Evolutionary conservation across 129 eudicot species (phyloP).

Genomic region (Cynara cardunculus): DNA sequence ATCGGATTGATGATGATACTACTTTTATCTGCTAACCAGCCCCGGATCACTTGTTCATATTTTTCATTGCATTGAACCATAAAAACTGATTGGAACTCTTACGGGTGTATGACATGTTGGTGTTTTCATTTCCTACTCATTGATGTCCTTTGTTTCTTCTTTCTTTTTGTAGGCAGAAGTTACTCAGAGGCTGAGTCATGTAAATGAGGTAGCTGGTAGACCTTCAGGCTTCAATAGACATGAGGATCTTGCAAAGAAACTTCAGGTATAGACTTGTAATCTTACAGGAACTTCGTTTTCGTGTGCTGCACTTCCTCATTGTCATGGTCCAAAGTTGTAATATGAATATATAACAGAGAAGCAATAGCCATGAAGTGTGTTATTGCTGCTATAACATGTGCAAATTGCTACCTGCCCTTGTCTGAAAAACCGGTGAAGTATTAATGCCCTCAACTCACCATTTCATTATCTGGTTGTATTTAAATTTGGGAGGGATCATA

Average conservation of each 20-base stretch:
- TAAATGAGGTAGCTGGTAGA: conserved; percentile 50
- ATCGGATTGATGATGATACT: neutral
- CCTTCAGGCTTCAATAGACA: conserved; percentile 58
- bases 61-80: neutral
- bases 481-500: too few species aligned
- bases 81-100: neutral
- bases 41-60: neutral
- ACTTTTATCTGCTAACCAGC: neutral
- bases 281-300: neutral
- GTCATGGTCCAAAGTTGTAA: neutral
- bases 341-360: neutral
- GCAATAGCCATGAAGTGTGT: neutral
- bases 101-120: neutral
- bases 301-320: neutral
- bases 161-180: conserved; percentile 68
- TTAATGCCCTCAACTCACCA: too few species aligned
- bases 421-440: too few species aligned
- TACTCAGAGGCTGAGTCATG: conserved; percentile 74
- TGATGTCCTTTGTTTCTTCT: neutral
- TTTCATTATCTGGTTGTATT: too few species aligned
- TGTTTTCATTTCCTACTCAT: neutral
- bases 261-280: conserved; percentile 49
- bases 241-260: conserved; percentile 81
- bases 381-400: too few species aligned
- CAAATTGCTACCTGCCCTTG: too few species aligned